Conservation (phyloP, 1,284 basidiomycete species). For the Ustilago cynodontis region DNA sequence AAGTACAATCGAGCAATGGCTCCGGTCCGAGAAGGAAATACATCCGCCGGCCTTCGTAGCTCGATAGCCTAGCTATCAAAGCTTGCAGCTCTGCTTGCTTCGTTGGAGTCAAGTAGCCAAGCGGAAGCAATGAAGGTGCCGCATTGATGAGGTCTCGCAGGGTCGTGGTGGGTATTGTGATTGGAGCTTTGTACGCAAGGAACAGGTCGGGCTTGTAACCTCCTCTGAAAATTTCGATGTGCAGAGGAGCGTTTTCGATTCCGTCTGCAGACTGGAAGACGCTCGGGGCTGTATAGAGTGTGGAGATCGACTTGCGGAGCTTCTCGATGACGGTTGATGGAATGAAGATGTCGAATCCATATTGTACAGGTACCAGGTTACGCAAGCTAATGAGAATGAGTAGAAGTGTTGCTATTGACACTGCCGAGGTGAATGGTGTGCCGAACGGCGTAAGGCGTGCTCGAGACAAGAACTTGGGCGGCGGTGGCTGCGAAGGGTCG, state of each 20-base stretch:
- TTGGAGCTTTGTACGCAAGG: conserved; percentile 33
- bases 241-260: conserved; percentile 13
- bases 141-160: conserved; percentile 35
- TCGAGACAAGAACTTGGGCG: conserved; percentile 15
- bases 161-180: conserved; percentile 45
- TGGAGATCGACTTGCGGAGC: conserved; percentile 15
- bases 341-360: conserved; percentile 41
- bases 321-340: conserved; percentile 19
- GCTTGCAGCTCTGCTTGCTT: conserved; percentile 40
- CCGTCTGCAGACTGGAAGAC: background rate
- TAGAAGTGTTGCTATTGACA: conserved; percentile 13
- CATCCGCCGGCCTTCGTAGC: conserved; percentile 45
- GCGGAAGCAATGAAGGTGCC: conserved; percentile 21
- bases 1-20: conserved; percentile 44
- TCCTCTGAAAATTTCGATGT: conserved; percentile 33
- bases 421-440: conserved; percentile 28
- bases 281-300: conserved; percentile 26
- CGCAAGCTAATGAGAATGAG: conserved; percentile 31
- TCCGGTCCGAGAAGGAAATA: conserved; percentile 40
- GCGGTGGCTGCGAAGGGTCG: conserved; percentile 10
- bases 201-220: conserved; percentile 47
- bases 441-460: conserved; percentile 34
- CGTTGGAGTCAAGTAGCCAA: conserved; percentile 16
- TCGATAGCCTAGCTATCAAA: conserved; percentile 42
- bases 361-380: conserved; percentile 36